Percentiles rank a stretch among this genome's conserved stretches.
phyloP scores from a whole-genome alignment of 805 yeast genomes.

The Candida alai region DNA sequence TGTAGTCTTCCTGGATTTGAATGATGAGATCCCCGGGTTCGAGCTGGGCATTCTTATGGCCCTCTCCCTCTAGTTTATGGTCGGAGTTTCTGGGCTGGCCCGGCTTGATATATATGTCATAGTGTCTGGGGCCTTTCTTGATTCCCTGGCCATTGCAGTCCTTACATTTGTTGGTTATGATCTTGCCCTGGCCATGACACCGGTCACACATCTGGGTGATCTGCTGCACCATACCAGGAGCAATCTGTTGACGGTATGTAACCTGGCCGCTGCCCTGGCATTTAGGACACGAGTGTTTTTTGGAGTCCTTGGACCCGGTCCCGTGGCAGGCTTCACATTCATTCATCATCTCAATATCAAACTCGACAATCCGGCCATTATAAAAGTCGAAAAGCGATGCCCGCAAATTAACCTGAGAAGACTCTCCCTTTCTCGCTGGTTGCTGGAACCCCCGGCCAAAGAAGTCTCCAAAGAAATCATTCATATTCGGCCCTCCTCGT shows the following conservation, averaged over 20 bases:
- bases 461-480: constrained; percentile 40
- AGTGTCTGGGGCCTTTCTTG: constrained; percentile 49
- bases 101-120: constrained; percentile 59
- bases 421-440: constrained; percentile 57
- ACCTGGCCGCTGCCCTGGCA: constrained; percentile 79
- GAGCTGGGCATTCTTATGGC: constrained; percentile 80
- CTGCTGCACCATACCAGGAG: constrained; percentile 87
- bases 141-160: constrained; percentile 72
- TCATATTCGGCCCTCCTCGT: constrained; percentile 32
- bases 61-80: constrained; percentile 66
- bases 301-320: constrained; percentile 79
- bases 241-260: constrained; percentile 67
- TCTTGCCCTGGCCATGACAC: constrained; percentile 76
- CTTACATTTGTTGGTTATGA: constrained; percentile 60
- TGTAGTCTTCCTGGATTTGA: constrained; percentile 52
- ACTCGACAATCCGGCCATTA: constrained; percentile 60
- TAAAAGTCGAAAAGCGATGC: constrained; percentile 64
- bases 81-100: constrained; percentile 65
- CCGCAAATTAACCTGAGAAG: constrained; percentile 52
- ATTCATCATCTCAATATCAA: constrained; percentile 65
- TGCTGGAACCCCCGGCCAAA: constrained; percentile 21
- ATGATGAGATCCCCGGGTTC: constrained; percentile 76
- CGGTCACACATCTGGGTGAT: constrained; percentile 74
- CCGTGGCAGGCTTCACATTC: constrained; percentile 79
- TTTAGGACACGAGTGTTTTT: constrained; percentile 55